These are phyloP conservation scores for Sanghuangporus baumii DNA, from an alignment of 1,284 basidiomycete species.

Conservation along the genomic window DNA sequence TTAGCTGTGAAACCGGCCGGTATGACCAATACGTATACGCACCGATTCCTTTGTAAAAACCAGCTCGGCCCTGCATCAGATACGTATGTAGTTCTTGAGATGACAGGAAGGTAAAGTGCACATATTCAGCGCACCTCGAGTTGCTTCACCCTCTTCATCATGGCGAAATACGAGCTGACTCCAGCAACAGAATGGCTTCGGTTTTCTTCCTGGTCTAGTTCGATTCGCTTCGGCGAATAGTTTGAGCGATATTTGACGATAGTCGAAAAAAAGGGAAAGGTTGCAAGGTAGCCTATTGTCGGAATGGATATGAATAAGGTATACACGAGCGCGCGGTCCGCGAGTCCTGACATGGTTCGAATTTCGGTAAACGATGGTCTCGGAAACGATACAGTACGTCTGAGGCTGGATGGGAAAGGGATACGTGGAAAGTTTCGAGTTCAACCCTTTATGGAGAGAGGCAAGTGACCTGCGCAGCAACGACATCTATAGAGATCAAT, in stretches of 20 bases:
- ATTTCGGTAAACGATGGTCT: too few species aligned
- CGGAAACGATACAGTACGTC: too few species aligned
- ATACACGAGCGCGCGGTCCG: not conserved
- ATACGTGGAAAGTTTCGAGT: too few species aligned
- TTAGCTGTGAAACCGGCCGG: not conserved
- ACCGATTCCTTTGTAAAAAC: not conserved
- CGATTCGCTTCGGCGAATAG: not conserved
- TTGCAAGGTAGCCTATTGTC: not conserved
- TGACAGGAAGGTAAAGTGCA: not conserved
- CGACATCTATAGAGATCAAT: too few species aligned
- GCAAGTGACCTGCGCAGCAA: too few species aligned
- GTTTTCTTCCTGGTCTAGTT: not conserved
- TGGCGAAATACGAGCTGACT: not conserved
- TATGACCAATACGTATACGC: not conserved
- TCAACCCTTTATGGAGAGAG: too few species aligned
- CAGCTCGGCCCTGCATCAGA: not conserved
- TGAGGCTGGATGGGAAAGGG: too few species aligned
- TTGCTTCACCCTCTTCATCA: not conserved
- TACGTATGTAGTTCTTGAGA: not conserved
- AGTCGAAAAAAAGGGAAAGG: not conserved
- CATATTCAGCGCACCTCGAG: not conserved
- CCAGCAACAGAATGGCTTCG: not conserved
- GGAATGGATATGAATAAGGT: not conserved
- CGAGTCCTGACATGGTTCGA: not conserved
- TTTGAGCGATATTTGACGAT: not conserved